Conservation (phyloP, 768 basidiomycete genomes). For the Pholiota molesta region DNA sequence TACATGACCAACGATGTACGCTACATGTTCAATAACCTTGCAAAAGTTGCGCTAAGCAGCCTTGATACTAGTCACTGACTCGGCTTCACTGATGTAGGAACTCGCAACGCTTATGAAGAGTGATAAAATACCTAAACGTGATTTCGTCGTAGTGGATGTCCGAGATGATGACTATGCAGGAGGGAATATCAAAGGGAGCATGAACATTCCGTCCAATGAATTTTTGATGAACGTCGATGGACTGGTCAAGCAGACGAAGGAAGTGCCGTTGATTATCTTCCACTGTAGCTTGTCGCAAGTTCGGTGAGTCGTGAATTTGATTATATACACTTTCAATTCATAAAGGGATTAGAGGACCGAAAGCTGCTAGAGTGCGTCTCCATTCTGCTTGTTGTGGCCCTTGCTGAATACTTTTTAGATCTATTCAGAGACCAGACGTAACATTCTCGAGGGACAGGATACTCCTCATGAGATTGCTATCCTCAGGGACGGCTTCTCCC, state of each 20-base stretch:
- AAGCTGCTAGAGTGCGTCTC: constrained; percentile 66
- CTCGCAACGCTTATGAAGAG: constrained; percentile 72
- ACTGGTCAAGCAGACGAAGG: constrained; percentile 62
- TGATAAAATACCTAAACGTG: constrained; percentile 54
- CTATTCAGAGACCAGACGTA: constrained; percentile 64
- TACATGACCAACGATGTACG: constrained; percentile 30
- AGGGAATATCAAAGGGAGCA: constrained; percentile 72
- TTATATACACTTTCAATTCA: neutral
- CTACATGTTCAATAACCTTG: neutral
- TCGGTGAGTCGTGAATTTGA: constrained; percentile 49
- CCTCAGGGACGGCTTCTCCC: constrained; percentile 71
- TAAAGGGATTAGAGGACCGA: constrained; percentile 60
- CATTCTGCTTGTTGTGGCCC: neutral
- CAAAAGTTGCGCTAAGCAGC: neutral
- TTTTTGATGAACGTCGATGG: constrained; percentile 61
- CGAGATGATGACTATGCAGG: constrained; percentile 82
- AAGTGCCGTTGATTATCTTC: constrained; percentile 68
- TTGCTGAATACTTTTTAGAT: constrained; percentile 42
- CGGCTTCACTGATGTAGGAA: constrained; percentile 47
- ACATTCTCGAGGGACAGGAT: constrained; percentile 45
- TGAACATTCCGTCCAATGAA: constrained; percentile 62
- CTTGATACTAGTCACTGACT: neutral
- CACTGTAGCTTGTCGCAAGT: constrained; percentile 80
- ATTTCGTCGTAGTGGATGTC: constrained; percentile 82
- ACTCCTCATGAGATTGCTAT: constrained; percentile 60